A percentile compares a stretch with the other conserved stretches of the same genome.
These are phyloP conservation scores for Quercus cerris DNA, from an alignment of 306 rosid species.

Conservation along the genomic window DNA sequence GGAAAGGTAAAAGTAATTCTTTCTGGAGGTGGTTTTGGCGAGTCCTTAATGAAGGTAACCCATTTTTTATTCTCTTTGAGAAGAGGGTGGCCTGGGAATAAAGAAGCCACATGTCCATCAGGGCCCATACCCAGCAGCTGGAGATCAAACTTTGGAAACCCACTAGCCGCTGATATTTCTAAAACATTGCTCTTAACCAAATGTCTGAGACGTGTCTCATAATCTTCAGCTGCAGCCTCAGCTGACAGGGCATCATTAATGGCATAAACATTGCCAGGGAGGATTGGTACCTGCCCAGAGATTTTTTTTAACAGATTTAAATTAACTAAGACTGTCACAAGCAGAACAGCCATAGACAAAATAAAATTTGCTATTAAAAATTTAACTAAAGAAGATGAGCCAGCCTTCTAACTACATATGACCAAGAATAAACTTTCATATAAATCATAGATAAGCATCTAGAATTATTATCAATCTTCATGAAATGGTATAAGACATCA, in stretches of 20 bases:
- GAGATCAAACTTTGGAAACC: constrained; percentile 91
- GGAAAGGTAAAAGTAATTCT: constrained; percentile 89
- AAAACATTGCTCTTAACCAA: constrained; percentile 53
- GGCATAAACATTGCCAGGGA: constrained; percentile 56
- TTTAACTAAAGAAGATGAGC: background rate
- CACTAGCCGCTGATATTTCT: constrained; percentile 42
- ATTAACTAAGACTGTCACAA: background rate
- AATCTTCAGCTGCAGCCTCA: constrained; percentile 94
- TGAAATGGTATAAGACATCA: background rate
- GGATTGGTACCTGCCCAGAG: constrained; percentile 64
- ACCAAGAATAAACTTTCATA: background rate
- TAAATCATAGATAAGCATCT: background rate
- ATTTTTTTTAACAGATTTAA: background rate
- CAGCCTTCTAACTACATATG: background rate
- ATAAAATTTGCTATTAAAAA: background rate
- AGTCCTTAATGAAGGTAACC: constrained; percentile 78
- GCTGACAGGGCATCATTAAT: constrained; percentile 77
- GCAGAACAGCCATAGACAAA: background rate
- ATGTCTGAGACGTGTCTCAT: constrained; percentile 62
- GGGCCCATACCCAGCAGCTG: constrained; percentile 98
- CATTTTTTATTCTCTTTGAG: constrained; percentile 67
- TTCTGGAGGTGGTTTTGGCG: constrained; percentile 94
- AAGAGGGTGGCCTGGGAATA: constrained; percentile 93
- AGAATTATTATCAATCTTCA: background rate
- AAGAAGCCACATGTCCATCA: constrained; percentile 94